Percentiles rank a stretch among this genome's conserved stretches.
Conservation (phyloP, 2,329 filamentous ascomycete genomes). For the Septoria linicola region DNA sequence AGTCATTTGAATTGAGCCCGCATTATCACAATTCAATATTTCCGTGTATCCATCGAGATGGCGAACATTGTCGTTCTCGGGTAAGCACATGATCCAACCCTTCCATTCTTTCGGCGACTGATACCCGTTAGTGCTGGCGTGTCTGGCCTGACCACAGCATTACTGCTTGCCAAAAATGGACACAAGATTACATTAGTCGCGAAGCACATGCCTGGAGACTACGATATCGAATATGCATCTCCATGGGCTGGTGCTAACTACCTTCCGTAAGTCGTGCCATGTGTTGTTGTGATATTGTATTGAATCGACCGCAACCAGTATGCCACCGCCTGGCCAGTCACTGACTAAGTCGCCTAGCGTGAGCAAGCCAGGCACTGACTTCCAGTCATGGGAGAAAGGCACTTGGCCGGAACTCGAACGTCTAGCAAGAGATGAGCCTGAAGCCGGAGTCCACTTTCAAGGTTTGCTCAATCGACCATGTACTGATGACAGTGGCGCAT, state of each 20-base stretch:
- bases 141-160: constrained; percentile 63
- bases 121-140: constrained; percentile 54
- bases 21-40: too few relatives aligned
- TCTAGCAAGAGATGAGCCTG: constrained; percentile 61
- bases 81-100: constrained; percentile 35
- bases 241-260: constrained; percentile 86
- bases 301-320: background rate
- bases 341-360: constrained; percentile 33
- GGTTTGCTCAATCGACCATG: constrained; percentile 18
- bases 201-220: constrained; percentile 92
- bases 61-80: constrained; percentile 50
- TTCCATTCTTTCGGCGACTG: constrained; percentile 8
- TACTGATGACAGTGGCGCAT: background rate
- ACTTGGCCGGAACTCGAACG: constrained; percentile 48
- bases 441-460: constrained; percentile 79
- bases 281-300: background rate
- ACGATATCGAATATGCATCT: constrained; percentile 85
- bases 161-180: constrained; percentile 58
- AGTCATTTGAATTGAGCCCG: too few relatives aligned
- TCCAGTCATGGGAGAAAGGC: constrained; percentile 44
- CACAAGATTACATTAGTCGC: constrained; percentile 70
- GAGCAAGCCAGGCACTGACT: constrained; percentile 42
- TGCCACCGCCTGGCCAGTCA: constrained; percentile 13
- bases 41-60: too few relatives aligned
- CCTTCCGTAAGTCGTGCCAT: constrained; percentile 49